These are phyloP conservation scores for Xanthoparmelia taractica DNA, from an alignment of 495 filamentous ascomycete species.

Conservation along the genomic window DNA sequence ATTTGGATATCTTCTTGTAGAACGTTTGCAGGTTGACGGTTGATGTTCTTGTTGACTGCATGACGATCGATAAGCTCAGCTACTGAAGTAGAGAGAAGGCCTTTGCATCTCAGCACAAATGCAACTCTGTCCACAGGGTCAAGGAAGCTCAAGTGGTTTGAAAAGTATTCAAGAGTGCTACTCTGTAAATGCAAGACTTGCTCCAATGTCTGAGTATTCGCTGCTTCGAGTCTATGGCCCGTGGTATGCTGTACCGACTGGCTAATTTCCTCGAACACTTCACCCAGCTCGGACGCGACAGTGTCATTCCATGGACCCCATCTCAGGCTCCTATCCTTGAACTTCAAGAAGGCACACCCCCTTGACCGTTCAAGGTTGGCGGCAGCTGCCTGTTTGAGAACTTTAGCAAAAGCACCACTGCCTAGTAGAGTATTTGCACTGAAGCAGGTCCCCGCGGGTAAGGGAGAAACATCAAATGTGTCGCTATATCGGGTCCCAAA, in stretches of 20 bases:
- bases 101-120: conserved; percentile 33
- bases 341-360: conserved; percentile 32
- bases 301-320: conserved; percentile 67
- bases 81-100: conserved; percentile 29
- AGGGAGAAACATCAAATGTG: conserved; percentile 64
- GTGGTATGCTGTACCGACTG: conserved; percentile 18
- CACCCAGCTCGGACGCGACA: conserved; percentile 59
- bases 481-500: conserved; percentile 61
- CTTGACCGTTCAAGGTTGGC: conserved; percentile 32
- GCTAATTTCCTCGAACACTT: conserved; percentile 48
- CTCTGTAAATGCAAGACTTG: conserved; percentile 26
- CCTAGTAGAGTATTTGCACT: conserved; percentile 71
- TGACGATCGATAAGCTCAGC: conserved; percentile 26
- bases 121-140: conserved; percentile 42
- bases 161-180: conserved; percentile 42
- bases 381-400: conserved; percentile 32
- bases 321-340: conserved; percentile 44
- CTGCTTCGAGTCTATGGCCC: neutral
- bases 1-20: conserved; percentile 26
- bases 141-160: conserved; percentile 43
- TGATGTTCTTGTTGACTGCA: neutral
- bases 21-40: conserved; percentile 3
- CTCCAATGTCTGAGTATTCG: neutral
- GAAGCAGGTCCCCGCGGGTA: conserved; percentile 63
- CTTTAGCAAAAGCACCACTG: conserved; percentile 54